Percentiles rank a stretch among this genome's conserved stretches.
Evolutionary conservation across 441 rosid genomes (phyloP).

Genomic region (Geranium incanum): DNA sequence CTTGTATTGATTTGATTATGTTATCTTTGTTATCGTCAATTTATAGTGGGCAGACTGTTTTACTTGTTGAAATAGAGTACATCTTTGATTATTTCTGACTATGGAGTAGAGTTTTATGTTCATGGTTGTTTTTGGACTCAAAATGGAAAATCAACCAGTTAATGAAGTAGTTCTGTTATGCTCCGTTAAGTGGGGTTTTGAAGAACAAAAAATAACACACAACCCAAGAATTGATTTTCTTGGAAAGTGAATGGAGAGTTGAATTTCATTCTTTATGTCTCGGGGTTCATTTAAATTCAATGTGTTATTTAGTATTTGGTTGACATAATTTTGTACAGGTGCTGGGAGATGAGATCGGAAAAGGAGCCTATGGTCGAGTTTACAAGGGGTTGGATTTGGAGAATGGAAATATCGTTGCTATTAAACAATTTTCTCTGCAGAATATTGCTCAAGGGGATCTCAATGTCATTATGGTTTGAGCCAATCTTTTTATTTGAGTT

Average conservation of each 20-base stretch:
- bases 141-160: too few relatives aligned
- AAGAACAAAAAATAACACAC: too few relatives aligned
- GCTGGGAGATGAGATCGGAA: conserved; percentile 98
- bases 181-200: too few relatives aligned
- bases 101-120: neutral
- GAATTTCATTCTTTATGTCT: neutral
- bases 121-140: too few relatives aligned
- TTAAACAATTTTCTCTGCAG: conserved; percentile 95
- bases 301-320: conserved; percentile 9
- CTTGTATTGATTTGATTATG: neutral
- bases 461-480: conserved; percentile 75
- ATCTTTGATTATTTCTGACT: neutral
- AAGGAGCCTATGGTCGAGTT: conserved; percentile 98
- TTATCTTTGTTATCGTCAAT: too few relatives aligned
- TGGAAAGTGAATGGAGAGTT: neutral
- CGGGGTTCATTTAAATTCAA: neutral
- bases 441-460: conserved; percentile 97
- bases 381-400: conserved; percentile 98
- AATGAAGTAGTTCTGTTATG: too few relatives aligned
- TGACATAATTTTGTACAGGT: conserved; percentile 38
- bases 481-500: neutral
- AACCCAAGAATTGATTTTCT: neutral
- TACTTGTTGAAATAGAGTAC: neutral
- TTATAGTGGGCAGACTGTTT: neutral
- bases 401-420: conserved; percentile 94